Evolutionary conservation across 192 early-diverging fungal species (phyloP).

Genomic region (Coemansia reversa): DNA sequence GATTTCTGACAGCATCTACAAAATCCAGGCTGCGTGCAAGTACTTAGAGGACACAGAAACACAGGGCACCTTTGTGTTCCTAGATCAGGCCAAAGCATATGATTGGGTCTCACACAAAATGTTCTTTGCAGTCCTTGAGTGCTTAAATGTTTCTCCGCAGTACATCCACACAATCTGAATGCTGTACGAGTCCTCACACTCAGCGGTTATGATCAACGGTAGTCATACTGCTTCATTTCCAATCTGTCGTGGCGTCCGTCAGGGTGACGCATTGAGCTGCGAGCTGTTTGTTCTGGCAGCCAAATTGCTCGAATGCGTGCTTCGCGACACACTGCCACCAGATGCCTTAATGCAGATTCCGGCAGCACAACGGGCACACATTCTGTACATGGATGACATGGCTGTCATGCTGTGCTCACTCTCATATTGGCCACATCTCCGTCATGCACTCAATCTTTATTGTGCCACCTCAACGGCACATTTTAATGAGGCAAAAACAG

Average conservation of each 20-base stretch:
- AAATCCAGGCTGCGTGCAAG: conserved; percentile 5
- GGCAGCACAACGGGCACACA: conserved; percentile 1
- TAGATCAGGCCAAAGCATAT: conserved; percentile 20
- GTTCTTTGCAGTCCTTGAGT: conserved; percentile 14
- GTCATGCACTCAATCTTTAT: conserved; percentile 5
- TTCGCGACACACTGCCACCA: background rate
- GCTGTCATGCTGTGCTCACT: conserved; percentile 10
- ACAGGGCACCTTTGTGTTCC: conserved; percentile 12
- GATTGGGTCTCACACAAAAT: conserved; percentile 11
- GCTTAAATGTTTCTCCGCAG: background rate
- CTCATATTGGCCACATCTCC: conserved; percentile 3
- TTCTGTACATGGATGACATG: conserved; percentile 19
- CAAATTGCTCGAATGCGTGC: conserved; percentile 8
- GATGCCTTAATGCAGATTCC: background rate
- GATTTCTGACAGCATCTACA: conserved; percentile 14
- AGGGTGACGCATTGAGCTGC: conserved; percentile 10
- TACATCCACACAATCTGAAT: conserved; percentile 1
- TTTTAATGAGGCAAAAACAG: conserved; percentile 12
- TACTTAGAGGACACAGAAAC: background rate
- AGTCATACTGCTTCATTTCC: background rate
- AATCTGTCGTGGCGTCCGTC: conserved; percentile 5
- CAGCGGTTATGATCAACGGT: conserved; percentile 9
- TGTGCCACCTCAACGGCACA: conserved; percentile 11
- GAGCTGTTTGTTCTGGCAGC: conserved; percentile 11
- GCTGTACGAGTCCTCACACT: conserved; percentile 4